Conservation (phyloP, 305 asterid species). For the Fraxinus ornus region DNA sequence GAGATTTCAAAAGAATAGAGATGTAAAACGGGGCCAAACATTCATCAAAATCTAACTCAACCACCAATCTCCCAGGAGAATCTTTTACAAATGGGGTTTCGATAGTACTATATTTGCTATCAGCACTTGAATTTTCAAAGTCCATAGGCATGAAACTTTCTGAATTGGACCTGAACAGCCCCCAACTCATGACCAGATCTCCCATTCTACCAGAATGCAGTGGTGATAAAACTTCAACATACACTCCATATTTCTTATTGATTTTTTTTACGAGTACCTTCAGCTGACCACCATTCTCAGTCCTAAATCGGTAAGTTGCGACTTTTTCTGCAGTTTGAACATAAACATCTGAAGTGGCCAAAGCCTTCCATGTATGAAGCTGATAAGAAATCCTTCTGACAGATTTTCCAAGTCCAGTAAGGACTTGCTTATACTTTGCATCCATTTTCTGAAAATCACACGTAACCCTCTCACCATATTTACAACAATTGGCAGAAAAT, state of each 20-base stretch:
- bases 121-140: slow-evolving; percentile 32
- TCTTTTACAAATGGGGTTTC: slow-evolving; percentile 54
- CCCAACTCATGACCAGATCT: slow-evolving; percentile 62
- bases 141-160: slow-evolving; percentile 50
- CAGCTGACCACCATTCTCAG: slow-evolving; percentile 61
- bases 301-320: slow-evolving; percentile 62
- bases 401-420: slow-evolving; percentile 17
- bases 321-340: slow-evolving; percentile 39
- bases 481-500: slow-evolving; percentile 24
- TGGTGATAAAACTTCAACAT: slow-evolving; percentile 50
- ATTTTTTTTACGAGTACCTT: slow-evolving; percentile 54
- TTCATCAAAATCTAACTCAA: slow-evolving; percentile 63
- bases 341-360: slow-evolving; percentile 39
- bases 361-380: slow-evolving; percentile 40
- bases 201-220: slow-evolving; percentile 29
- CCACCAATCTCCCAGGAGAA: slow-evolving; percentile 39
- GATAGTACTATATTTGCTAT: slow-evolving; percentile 26
- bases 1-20: slow-evolving; percentile 57
- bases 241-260: slow-evolving; percentile 42
- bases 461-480: slow-evolving; percentile 31
- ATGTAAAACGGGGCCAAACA: slow-evolving; percentile 67
- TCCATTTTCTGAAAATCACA: slow-evolving; percentile 28
- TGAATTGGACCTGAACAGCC: slow-evolving; percentile 59
- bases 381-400: slow-evolving; percentile 27
- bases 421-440: slow-evolving; percentile 23